These are phyloP conservation scores for Pleodorina starrii DNA, from an alignment of 139 green algal genomes.

Conservation along the genomic window DNA sequence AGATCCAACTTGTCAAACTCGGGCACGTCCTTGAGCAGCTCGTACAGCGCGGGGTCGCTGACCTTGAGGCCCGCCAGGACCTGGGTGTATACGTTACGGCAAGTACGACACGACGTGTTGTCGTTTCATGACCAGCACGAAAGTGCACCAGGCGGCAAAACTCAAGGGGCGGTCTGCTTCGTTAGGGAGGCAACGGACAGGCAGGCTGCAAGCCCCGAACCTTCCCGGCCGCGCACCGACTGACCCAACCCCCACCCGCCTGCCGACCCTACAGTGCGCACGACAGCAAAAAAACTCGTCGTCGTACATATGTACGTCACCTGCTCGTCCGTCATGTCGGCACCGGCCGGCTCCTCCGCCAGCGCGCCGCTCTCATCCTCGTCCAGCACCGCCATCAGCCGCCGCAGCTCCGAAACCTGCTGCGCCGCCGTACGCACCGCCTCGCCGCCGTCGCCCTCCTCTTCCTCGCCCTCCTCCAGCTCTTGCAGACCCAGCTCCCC, in stretches of 20 bases:
- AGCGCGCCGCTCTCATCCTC: not conserved
- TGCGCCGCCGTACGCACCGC: not conserved
- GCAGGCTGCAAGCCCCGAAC: too few relatives aligned
- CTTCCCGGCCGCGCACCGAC: too few relatives aligned
- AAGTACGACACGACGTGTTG: too few relatives aligned
- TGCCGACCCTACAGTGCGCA: too few relatives aligned
- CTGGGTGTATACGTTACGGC: too few relatives aligned
- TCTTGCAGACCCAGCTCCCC: not conserved
- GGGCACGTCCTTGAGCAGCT: constrained; percentile 44
- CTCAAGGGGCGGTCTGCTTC: too few relatives aligned
- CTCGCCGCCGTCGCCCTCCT: not conserved
- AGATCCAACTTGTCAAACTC: constrained; percentile 38
- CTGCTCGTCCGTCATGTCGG: constrained; percentile 11
- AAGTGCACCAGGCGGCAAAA: too few relatives aligned
- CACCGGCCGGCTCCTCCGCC: not conserved
- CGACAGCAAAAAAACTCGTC: too few relatives aligned
- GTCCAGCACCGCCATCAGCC: constrained; percentile 26
- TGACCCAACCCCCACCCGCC: too few relatives aligned
- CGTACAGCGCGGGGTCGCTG: constrained; percentile 48
- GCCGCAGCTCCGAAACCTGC: constrained; percentile 17
- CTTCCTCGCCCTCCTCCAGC: not conserved
- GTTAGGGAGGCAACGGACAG: too few relatives aligned
- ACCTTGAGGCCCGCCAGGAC: constrained; percentile 23
- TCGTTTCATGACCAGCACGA: too few relatives aligned
- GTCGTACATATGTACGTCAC: too few relatives aligned